Evolutionary conservation across 495 filamentous ascomycete species (phyloP).

Genomic region (Articulospora tetracladia): DNA sequence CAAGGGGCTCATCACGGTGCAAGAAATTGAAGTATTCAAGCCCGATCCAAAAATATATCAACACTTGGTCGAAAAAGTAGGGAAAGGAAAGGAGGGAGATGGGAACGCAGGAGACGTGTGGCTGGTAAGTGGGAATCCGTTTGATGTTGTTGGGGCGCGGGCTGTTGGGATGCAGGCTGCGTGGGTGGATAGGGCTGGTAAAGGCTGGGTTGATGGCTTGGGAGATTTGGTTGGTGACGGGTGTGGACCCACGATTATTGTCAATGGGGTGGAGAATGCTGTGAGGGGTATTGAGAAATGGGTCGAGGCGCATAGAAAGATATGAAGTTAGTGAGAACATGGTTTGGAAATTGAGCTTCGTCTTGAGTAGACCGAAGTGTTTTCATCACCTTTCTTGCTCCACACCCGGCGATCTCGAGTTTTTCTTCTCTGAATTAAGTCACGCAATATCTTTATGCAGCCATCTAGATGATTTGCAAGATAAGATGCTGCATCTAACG

Average conservation of each 20-base stretch:
- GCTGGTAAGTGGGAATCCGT: slow-evolving; percentile 76
- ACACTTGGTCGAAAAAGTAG: slow-evolving; percentile 51
- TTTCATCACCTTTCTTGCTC: too few species aligned
- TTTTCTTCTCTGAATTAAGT: too few species aligned
- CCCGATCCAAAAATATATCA: slow-evolving; percentile 62
- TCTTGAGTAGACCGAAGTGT: too few species aligned
- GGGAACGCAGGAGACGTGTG: slow-evolving; percentile 53
- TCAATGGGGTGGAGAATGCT: slow-evolving; percentile 45
- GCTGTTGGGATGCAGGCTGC: slow-evolving; percentile 54
- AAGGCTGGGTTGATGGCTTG: slow-evolving; percentile 49
- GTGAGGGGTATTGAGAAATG: slow-evolving; percentile 35
- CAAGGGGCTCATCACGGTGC: slow-evolving; percentile 56
- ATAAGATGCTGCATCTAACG: too few species aligned
- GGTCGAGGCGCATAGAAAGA: neutral
- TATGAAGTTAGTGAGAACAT: too few species aligned
- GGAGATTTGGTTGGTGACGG: slow-evolving; percentile 32
- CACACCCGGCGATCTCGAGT: too few species aligned
- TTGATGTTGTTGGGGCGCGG: slow-evolving; percentile 65
- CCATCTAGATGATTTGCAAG: too few species aligned
- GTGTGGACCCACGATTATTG: slow-evolving; percentile 41
- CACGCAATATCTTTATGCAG: too few species aligned
- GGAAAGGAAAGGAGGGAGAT: slow-evolving; percentile 24
- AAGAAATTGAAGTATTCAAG: slow-evolving; percentile 61
- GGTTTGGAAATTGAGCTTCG: too few species aligned
- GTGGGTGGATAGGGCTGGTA: slow-evolving; percentile 40